These are phyloP conservation scores for Quercus mongolica DNA, from an alignment of 306 rosid species.

Conservation along the genomic window DNA sequence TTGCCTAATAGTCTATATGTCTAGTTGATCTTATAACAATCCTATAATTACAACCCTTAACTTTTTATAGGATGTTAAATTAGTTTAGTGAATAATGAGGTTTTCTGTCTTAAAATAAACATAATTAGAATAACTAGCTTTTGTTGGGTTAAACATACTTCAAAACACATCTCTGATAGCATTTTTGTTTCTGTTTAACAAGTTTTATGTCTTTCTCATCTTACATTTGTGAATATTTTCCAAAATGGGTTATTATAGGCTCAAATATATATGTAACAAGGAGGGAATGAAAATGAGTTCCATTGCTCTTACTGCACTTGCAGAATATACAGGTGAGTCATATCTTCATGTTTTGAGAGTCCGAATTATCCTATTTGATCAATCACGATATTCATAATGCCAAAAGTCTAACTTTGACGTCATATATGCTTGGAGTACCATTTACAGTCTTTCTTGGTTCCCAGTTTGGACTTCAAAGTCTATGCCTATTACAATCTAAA, in stretches of 20 bases:
- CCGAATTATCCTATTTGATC: background rate
- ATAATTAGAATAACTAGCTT: background rate
- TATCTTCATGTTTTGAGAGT: constrained; percentile 5
- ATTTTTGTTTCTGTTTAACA: background rate
- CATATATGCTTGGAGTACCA: background rate
- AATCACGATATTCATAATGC: background rate
- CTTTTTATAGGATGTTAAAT: background rate
- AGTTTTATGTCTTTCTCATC: constrained; percentile 10
- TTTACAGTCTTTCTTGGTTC: background rate
- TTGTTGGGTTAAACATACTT: background rate
- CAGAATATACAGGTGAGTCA: constrained; percentile 72
- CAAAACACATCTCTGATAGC: background rate
- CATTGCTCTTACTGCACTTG: constrained; percentile 77
- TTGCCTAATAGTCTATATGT: background rate
- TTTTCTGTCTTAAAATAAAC: background rate
- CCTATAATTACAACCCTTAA: background rate
- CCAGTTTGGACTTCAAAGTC: background rate
- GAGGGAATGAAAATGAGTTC: constrained; percentile 82
- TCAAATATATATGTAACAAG: constrained; percentile 84
- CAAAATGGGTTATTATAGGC: constrained; percentile 38
- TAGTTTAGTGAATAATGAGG: background rate
- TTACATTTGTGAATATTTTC: constrained; percentile 7
- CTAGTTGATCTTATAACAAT: background rate
- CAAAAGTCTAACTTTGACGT: background rate
- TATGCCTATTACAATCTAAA: background rate